Percentiles rank a stretch among this genome's conserved stretches.
Conservation (phyloP, 192 early-diverging fungal genomes). For the Allomyces arbusculus region DNA sequence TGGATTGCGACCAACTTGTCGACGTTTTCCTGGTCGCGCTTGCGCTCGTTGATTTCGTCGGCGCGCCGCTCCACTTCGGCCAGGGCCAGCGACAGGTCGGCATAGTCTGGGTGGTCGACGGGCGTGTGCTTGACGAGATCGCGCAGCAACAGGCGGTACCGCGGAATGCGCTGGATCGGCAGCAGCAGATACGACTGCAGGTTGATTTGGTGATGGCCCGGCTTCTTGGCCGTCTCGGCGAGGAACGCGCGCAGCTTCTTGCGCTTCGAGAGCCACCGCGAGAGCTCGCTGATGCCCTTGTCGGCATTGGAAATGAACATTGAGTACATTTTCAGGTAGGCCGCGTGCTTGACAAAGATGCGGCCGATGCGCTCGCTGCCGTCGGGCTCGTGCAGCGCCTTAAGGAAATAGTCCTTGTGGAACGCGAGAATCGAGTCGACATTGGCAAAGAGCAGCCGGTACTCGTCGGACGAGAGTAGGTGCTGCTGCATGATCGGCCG, state of each 20-base stretch:
- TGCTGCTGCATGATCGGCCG: constrained; percentile 11
- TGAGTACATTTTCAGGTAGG: constrained; percentile 68
- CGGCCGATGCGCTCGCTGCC: constrained; percentile 39
- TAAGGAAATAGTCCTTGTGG: constrained; percentile 47
- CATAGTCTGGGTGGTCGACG: constrained; percentile 55
- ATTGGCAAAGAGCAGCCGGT: constrained; percentile 60
- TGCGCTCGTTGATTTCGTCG: constrained; percentile 69
- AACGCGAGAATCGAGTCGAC: constrained; percentile 50
- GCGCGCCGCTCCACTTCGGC: constrained; percentile 47
- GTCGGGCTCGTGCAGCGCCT: constrained; percentile 24
- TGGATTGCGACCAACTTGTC: constrained; percentile 3
- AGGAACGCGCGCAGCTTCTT: constrained; percentile 7
- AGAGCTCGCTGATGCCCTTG: constrained; percentile 37
- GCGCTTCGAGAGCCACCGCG: constrained; percentile 20
- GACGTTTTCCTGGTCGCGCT: constrained; percentile 37
- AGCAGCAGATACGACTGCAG: constrained; percentile 69
- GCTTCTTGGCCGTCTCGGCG: constrained; percentile 14
- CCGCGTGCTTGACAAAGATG: constrained; percentile 52
- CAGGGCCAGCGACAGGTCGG: constrained; percentile 35
- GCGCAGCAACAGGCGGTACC: constrained; percentile 73
- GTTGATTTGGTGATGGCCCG: constrained; percentile 54
- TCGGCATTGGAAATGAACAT: constrained; percentile 72
- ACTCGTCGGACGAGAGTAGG: constrained; percentile 34
- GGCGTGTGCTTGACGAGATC: constrained; percentile 65
- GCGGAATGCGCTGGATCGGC: constrained; percentile 82